phyloP scores from a whole-genome alignment of 2,329 filamentous ascomycete species.

The Colletotrichum ledebouriae region DNA sequence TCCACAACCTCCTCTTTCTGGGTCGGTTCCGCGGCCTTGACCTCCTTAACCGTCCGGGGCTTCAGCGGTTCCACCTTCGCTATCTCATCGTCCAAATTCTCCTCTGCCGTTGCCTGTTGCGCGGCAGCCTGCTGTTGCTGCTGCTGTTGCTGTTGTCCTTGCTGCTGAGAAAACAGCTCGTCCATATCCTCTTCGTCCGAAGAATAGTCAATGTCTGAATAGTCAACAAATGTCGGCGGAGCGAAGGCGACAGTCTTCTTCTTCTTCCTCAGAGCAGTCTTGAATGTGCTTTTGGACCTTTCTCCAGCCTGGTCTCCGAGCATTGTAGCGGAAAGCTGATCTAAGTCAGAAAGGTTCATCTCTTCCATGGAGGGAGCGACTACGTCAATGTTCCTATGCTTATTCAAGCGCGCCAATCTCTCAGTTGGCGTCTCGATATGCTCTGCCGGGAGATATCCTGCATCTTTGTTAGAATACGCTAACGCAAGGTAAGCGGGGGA shows the following conservation, averaged over 20 bases:
- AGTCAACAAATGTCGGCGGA: conserved; percentile 87
- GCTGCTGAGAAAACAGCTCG: conserved; percentile 57
- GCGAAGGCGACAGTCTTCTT: conserved; percentile 92
- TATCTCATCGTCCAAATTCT: conserved; percentile 61
- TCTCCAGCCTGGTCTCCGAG: conserved; percentile 72
- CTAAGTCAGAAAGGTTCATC: conserved; percentile 47
- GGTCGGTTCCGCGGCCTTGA: conserved; percentile 50
- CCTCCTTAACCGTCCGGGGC: conserved; percentile 59
- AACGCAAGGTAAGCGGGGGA: neutral
- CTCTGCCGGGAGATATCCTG: conserved; percentile 95
- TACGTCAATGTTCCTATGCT: conserved; percentile 98
- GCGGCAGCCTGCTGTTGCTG: conserved; percentile 48
- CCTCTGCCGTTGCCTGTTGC: conserved; percentile 48
- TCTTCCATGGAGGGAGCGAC: conserved; percentile 50
- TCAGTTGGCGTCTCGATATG: conserved; percentile 99
- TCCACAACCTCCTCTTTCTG: conserved; percentile 51
- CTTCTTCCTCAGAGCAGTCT: conserved; percentile 83
- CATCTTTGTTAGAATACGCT: conserved; percentile 45
- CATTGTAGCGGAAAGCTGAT: conserved; percentile 73
- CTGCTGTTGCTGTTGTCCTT: conserved; percentile 49
- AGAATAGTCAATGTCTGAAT: conserved; percentile 88
- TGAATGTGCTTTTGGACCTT: conserved; percentile 85
- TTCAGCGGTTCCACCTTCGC: conserved; percentile 70
- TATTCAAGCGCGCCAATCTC: conserved; percentile 91
- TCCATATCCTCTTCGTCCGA: conserved; percentile 78